Evolutionary conservation across 371 early-diverging fungal species (phyloP), one percentile per base, ranked within the genome.

Genomic region (Mucor saturninus): DNA sequence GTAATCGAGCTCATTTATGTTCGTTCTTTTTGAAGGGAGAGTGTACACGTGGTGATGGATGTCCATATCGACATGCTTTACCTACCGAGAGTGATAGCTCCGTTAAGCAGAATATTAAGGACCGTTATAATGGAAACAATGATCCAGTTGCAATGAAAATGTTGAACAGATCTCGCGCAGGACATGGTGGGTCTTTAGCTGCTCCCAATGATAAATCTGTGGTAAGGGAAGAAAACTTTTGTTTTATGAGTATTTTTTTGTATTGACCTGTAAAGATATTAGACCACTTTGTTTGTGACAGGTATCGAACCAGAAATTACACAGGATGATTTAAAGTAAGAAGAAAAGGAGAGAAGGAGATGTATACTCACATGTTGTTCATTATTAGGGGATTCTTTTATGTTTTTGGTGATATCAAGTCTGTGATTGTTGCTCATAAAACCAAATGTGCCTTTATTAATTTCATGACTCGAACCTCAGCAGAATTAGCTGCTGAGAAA

Each of bases 121-220:
- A 96, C 78, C 86, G 97, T 57, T 97, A 95, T 78, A 87, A 91
- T 68, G 98, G 97, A 29, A 81, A 78, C 51, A 95, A 96, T 69
- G 97, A 98, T 73, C 96, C 97, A 14, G 96, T 98, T 7, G 98
- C 97, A 6, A 81, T 82, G 51, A 91, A 91, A 67, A 93, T 96
- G 71, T 61, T 97, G 54, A 75, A 81, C 43, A 74, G 87, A 29
- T 70, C 13, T 28, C 81, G 76, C 56, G 71, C 75, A 55, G 71
- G 76, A 26, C 49, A 68, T 56, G 69, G 69, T 42, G 68, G 71
- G 14, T 3, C 30, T 30, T 50, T 30, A 40, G 65, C 89, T 48
- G 55, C 64, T 1, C 83, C 90, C 42, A 84, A 81, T 15, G 93
- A 93, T 62, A 84, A 86, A 68, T 74, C 84, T 11, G 83, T 93